Evolutionary conservation across 306 rosid species (phyloP).

Genomic region (Prunus kanzakura): DNA sequence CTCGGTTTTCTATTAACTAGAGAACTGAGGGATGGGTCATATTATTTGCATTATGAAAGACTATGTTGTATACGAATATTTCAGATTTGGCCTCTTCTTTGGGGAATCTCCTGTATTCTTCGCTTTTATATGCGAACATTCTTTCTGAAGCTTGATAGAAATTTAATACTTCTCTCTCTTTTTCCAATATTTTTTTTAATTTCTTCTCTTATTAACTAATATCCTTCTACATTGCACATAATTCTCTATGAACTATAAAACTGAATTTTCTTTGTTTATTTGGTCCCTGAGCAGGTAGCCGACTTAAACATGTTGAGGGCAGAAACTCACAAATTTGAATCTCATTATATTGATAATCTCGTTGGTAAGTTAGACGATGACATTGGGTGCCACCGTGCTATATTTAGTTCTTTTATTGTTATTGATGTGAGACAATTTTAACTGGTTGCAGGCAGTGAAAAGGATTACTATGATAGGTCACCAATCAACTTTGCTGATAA

Average conservation of each 20-base stretch:
- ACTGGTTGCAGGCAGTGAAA: conserved; percentile 60
- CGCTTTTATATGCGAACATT: neutral
- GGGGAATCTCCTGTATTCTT: no score
- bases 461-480: conserved; percentile 62
- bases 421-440: conserved; percentile 14
- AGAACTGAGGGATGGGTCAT: neutral
- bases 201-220: neutral
- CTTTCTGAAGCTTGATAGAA: neutral
- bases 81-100: neutral
- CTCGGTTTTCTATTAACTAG: neutral
- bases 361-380: conserved; percentile 56
- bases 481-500: conserved; percentile 76
- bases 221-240: neutral
- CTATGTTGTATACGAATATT: neutral
- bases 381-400: conserved; percentile 4
- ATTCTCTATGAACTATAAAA: conserved; percentile 4
- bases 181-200: neutral
- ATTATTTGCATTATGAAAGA: neutral
- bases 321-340: conserved; percentile 88
- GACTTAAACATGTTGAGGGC: conserved; percentile 71
- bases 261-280: neutral
- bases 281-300: conserved; percentile 56
- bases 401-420: neutral
- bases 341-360: conserved; percentile 67
- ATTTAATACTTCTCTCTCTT: neutral